Conservation (phyloP, 768 basidiomycete species). For the Russula dissimulans region DNA sequence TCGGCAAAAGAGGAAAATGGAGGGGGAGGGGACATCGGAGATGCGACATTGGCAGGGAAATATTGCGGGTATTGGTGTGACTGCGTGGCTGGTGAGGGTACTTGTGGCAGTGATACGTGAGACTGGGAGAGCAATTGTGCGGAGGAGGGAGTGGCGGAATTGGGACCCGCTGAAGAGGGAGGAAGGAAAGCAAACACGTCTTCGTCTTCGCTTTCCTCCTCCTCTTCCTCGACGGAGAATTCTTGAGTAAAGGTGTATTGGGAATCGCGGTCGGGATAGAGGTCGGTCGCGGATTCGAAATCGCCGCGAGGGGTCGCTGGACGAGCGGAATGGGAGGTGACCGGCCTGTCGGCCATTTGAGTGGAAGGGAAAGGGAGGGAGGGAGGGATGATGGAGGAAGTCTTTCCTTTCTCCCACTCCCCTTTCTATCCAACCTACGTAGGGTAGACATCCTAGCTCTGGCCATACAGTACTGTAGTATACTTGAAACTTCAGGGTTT, state of each 20-base stretch:
- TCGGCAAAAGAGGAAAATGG: constrained; percentile 11
- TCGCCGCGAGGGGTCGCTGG: constrained; percentile 20
- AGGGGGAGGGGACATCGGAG: constrained; percentile 21
- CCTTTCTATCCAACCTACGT: too few species aligned
- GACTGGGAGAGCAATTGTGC: constrained; percentile 5
- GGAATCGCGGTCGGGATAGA: constrained; percentile 23
- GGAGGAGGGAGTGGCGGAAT: constrained; percentile 14
- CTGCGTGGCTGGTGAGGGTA: not conserved
- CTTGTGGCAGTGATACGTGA: not conserved
- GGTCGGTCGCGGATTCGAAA: constrained; percentile 7
- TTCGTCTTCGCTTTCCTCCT: constrained; percentile 70
- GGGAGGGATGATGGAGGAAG: not conserved
- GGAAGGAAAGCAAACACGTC: constrained; percentile 87
- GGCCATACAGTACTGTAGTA: too few species aligned
- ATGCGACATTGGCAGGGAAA: constrained; percentile 19
- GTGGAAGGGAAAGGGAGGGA: not conserved
- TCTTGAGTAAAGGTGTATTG: constrained; percentile 37
- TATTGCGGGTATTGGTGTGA: not conserved
- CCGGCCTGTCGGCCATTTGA: constrained; percentile 10
- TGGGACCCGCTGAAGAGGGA: constrained; percentile 58
- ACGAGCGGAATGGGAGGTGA: constrained; percentile 25
- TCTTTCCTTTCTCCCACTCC: too few species aligned
- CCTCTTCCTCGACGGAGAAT: constrained; percentile 44
- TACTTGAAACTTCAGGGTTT: too few species aligned
- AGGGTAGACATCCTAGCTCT: too few species aligned